Conservation (phyloP, 371 early-diverging fungal genomes). For the Sanchytrium tribonematis region DNA sequence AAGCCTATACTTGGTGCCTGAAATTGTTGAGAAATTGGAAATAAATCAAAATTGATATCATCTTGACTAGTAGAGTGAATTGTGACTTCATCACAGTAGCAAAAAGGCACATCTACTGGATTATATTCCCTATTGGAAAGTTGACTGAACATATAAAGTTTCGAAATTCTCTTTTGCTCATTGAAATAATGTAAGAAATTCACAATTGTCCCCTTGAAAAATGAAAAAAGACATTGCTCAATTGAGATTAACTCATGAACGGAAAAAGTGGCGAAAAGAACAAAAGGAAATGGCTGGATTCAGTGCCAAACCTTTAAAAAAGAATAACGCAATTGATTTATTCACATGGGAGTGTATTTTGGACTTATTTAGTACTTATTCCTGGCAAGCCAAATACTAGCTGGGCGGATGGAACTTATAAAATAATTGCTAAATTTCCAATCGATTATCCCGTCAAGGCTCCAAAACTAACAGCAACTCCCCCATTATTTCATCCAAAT, state of each 20-base stretch:
- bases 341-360: background rate
- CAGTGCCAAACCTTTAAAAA: slow-evolving; percentile 25
- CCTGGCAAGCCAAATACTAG: slow-evolving; percentile 40
- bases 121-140: too few species aligned
- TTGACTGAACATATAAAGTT: too few species aligned
- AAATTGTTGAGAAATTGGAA: too few species aligned
- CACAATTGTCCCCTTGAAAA: too few species aligned
- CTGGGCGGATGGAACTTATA: slow-evolving; percentile 90
- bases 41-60: too few species aligned
- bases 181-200: too few species aligned
- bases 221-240: background rate
- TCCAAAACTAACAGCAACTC: slow-evolving; percentile 17
- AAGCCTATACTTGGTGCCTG: too few species aligned
- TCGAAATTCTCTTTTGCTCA: too few species aligned
- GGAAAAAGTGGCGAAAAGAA: slow-evolving; percentile 91
- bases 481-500: slow-evolving; percentile 93
- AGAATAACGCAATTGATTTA: background rate
- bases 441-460: slow-evolving; percentile 35
- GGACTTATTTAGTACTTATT: slow-evolving; percentile 12
- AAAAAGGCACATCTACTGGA: too few species aligned
- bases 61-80: too few species aligned
- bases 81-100: too few species aligned
- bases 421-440: slow-evolving; percentile 60
- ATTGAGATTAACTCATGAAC: slow-evolving; percentile 52
- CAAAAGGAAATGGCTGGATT: slow-evolving; percentile 54